Evolutionary conservation across 352 stramenopile genomes (phyloP).

Genomic region (Phytopythium ostracodes): DNA sequence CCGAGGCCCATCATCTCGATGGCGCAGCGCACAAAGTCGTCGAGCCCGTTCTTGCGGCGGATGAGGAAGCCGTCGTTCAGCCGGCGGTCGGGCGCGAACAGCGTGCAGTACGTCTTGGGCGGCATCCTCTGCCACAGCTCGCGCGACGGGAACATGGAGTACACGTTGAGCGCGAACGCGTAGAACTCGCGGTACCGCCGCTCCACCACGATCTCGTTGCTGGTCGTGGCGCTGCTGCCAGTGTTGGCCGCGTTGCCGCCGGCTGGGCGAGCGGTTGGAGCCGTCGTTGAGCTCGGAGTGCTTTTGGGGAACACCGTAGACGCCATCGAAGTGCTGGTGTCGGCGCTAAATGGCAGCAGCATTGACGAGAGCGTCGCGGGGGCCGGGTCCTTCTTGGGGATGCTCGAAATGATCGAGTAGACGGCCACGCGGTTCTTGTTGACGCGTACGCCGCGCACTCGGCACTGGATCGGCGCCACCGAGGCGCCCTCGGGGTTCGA

Average conservation of each 20-base stretch:
- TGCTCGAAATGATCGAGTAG: conserved; percentile 51
- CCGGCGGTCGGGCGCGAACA: conserved; percentile 8
- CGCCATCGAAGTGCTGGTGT: not conserved
- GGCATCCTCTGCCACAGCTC: conserved; percentile 54
- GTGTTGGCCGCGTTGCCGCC: not conserved
- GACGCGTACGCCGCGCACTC: conserved; percentile 48
- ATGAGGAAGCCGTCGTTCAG: conserved; percentile 51
- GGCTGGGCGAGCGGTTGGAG: not conserved
- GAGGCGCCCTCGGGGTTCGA: not conserved
- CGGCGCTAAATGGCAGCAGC: not conserved
- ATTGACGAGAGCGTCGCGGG: conserved; percentile 7
- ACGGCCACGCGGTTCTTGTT: conserved; percentile 46
- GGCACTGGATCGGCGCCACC: conserved; percentile 33
- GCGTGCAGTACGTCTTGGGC: conserved; percentile 65
- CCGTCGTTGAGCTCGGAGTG: not conserved
- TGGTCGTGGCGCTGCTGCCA: not conserved
- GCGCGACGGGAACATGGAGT: conserved; percentile 56
- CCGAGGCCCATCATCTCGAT: conserved; percentile 60
- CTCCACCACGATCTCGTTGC: conserved; percentile 46
- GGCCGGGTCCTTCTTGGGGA: conserved; percentile 16
- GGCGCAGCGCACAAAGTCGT: conserved; percentile 57
- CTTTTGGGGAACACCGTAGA: not conserved
- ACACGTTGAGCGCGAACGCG: conserved; percentile 53
- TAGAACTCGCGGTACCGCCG: conserved; percentile 78
- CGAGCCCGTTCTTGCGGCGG: conserved; percentile 55